These are phyloP conservation scores for Neofusicoccum umdonicola DNA, from an alignment of 2,329 filamentous ascomycete species.

Conservation along the genomic window DNA sequence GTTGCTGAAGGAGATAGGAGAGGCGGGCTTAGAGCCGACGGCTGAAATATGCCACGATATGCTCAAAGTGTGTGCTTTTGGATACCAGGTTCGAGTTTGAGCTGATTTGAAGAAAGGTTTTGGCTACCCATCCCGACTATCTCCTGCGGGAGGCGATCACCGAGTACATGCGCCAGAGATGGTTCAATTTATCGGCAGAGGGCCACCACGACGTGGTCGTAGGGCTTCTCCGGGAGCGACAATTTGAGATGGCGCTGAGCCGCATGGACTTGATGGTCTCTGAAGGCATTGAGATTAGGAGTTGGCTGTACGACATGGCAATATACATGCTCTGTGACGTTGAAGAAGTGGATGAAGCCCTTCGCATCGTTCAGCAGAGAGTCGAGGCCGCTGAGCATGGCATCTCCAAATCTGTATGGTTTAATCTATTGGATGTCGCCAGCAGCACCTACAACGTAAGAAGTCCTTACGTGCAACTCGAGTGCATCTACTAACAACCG, in stretches of 20 bases:
- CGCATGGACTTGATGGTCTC: conserved; percentile 66
- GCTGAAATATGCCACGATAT: conserved; percentile 68
- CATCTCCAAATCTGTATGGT: conserved; percentile 53
- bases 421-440: conserved; percentile 72
- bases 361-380: conserved; percentile 58
- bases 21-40: conserved; percentile 61
- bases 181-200: conserved; percentile 62
- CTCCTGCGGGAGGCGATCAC: conserved; percentile 69
- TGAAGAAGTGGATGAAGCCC: conserved; percentile 74
- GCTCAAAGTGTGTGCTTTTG: conserved; percentile 54
- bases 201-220: conserved; percentile 67
- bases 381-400: not conserved
- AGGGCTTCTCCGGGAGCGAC: conserved; percentile 74
- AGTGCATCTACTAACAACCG: not conserved
- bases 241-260: conserved; percentile 76
- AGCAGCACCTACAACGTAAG: conserved; percentile 59
- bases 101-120: conserved; percentile 37
- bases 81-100: not conserved
- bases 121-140: conserved; percentile 85
- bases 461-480: not conserved
- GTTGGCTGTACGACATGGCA: conserved; percentile 78
- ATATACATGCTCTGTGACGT: conserved; percentile 69
- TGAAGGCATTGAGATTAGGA: conserved; percentile 54
- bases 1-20: conserved; percentile 72
- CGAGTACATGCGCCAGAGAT: conserved; percentile 69